Evolutionary conservation across 1,284 basidiomycete species (phyloP).

Genomic region (Xerocomus amazonicus): DNA sequence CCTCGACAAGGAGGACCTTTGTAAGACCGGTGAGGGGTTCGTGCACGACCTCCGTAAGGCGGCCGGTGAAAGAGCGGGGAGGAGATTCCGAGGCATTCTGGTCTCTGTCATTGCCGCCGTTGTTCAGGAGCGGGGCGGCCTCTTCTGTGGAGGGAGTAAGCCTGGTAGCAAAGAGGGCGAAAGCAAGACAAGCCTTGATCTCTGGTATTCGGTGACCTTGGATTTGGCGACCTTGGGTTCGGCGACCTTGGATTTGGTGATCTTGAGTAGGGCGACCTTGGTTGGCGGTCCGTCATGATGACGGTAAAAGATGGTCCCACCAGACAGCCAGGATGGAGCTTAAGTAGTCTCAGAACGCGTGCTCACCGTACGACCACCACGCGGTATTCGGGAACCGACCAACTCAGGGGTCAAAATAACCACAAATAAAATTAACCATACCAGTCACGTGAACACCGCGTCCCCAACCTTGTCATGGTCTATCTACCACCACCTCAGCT

Average conservation of each 20-base stretch:
- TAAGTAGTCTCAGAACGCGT: constrained; percentile 33
- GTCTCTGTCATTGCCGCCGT: constrained; percentile 39
- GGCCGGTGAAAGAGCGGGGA: constrained; percentile 43
- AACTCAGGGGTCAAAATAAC: constrained; percentile 19
- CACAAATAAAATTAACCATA: constrained; percentile 24
- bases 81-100: constrained; percentile 26
- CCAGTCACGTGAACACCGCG: constrained; percentile 14
- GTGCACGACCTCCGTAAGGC: constrained; percentile 54
- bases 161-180: neutral
- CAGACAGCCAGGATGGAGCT: constrained; percentile 10
- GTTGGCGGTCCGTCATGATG: constrained; percentile 37
- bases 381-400: constrained; percentile 18
- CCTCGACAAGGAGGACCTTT: constrained; percentile 74
- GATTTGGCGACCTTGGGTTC: constrained; percentile 19
- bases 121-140: constrained; percentile 50
- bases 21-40: constrained; percentile 84
- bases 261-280: constrained; percentile 33
- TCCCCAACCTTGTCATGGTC: constrained; percentile 45
- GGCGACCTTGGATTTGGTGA: constrained; percentile 33
- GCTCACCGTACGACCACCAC: constrained; percentile 27
- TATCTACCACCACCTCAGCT: constrained; percentile 67
- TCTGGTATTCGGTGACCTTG: constrained; percentile 33
- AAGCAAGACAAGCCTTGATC: constrained; percentile 39
- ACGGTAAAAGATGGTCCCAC: constrained; percentile 15
- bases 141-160: constrained; percentile 39